Evolutionary conservation across 257 asterid species (phyloP), one percentile per base, ranked within the genome.

Genomic region (Cordia subcordata): DNA sequence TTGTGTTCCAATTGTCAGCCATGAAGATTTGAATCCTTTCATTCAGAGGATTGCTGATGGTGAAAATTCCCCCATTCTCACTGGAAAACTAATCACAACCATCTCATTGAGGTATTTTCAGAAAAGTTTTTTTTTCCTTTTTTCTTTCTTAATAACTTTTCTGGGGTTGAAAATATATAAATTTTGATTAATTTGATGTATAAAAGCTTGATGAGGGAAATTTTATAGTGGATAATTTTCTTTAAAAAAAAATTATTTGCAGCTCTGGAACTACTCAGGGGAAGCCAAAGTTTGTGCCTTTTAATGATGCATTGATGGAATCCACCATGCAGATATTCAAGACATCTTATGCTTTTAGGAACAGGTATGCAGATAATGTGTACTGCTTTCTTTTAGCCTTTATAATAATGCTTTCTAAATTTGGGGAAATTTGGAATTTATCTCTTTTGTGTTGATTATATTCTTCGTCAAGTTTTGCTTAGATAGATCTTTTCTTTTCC

Each of bases 181-280:
- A 2, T 17, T 14, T 49, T 13, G 21, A 15, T 49, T 1, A 49
- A 42, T 42, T 49, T 49, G 53, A 49, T 49, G 3, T 49, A 13
- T 10, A 10, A 1, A 10, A 42, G 12, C 1, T 42, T 42, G 15
- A 42, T 1, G 3, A 2, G 3, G 47, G 47, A 42, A 10, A 10
- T 8, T 42, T 10, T 42, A 42, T 6, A 8, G 47, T 17, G n/a
- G 27, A 49, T 20, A 20, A 10, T 2, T 42, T 45, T 59, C 35
- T 58, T 60, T 19, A n/a, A n/a, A n/a, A n/a, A n/a, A 6, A 27
- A 27, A 27, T 54, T 58, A 67, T 74, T 72, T 77, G 75, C 85
- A 93, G 99, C 66, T 93, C 99, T 16, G 99, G 99, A 51, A 93
- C 99, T 0, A 89, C 96, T 73, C 91, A 82, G 50, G 99, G 99